Evolutionary conservation across 345 rosid species (phyloP), one percentile per base, ranked within the genome.

Genomic region (Boechera divaricarpa): DNA sequence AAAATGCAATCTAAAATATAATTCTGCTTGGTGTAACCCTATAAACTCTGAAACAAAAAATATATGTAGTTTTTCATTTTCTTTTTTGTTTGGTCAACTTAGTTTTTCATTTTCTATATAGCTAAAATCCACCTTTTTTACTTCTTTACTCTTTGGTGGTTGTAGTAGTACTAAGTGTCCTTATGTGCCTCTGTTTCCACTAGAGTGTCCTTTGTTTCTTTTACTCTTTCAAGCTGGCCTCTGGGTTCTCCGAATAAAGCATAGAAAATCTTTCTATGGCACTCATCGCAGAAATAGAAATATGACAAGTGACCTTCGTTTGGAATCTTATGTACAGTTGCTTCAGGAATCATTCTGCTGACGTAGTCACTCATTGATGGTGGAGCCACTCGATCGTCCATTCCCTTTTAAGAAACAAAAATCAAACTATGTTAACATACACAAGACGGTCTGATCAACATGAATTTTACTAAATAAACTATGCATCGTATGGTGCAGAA

Each of bases 301-400:
- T 70, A 90, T 0, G 98, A 94, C 73, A 87, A 88, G 55, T 94
- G 98, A 51, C 98, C 97, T 85, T 94, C 97, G 15, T 81, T 78
- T 49, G 89, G 86, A 58, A 89, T 86, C 82, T 76, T 87, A 73
- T 90, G 91, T 63, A 89, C 69, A 55, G 78, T 79, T 11, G 91
- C 94, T 54, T 77, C 82, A 3, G 93, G 97, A 33, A 94, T 82
- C 81, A 90, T 86, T 24, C 97, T 86, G 76, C 82, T 83, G 41
- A 91, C 82, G 77, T 89, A 88, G 61, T 91, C 89, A 5, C 81
- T 78, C 87, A 86, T 82, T 45, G 93, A 77, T n/a, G 87, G 88
- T 10, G 97, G 88, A 72, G 83, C 89, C 6, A 85, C 92, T 74
- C 42, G 75, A 74, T 94, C 97, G 11, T 91, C 92, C 89, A 84